phyloP scores from a whole-genome alignment of 202 grass and related monocot species.

The Zizania palustris region DNA sequence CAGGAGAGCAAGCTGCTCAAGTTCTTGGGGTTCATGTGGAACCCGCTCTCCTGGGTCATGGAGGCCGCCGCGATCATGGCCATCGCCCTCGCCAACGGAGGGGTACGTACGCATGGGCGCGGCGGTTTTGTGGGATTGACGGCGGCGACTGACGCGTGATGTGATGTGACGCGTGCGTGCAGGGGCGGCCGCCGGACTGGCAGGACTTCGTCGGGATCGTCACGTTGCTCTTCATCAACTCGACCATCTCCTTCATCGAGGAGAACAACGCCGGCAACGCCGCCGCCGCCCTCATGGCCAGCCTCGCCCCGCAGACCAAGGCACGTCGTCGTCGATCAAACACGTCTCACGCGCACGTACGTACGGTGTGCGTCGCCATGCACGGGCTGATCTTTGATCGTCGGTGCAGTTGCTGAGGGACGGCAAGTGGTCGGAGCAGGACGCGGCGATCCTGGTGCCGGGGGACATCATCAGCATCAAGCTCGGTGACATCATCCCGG shows the following conservation, averaged over 20 bases:
- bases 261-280: conserved; percentile 83
- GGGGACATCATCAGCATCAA: conserved; percentile 91
- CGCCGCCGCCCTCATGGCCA: conserved; percentile 73
- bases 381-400: neutral
- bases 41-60: conserved; percentile 88
- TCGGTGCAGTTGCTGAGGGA: conserved; percentile 53
- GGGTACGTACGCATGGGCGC: conserved; percentile 26
- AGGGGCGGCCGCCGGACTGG: conserved; percentile 71
- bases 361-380: neutral
- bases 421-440: conserved; percentile 64
- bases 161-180: neutral
- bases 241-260: conserved; percentile 78
- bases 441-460: conserved; percentile 60
- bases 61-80: conserved; percentile 78
- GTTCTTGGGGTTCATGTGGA: conserved; percentile 86
- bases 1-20: conserved; percentile 87
- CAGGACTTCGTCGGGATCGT: conserved; percentile 73
- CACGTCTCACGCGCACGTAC: too few relatives aligned
- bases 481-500: conserved; percentile 81
- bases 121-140: neutral
- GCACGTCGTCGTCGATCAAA: too few relatives aligned
- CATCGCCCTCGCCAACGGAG: conserved; percentile 70
- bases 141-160: conserved; percentile 31
- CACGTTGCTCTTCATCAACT: conserved; percentile 76
- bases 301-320: conserved; percentile 66